These are phyloP conservation scores for Calonectria pteridis DNA, from an alignment of 2,329 filamentous ascomycete genomes.

Conservation along the genomic window DNA sequence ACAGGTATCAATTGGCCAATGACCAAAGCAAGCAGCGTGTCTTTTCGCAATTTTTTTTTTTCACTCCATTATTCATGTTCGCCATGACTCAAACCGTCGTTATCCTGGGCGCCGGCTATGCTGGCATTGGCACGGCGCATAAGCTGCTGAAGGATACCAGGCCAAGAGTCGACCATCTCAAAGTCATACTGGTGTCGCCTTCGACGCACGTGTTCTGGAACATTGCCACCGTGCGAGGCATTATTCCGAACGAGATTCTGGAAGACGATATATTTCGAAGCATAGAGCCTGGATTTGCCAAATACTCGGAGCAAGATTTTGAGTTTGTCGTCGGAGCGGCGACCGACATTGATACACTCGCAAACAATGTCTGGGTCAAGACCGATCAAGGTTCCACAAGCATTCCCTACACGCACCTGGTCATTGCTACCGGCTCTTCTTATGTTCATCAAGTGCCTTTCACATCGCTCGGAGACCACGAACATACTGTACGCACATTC, in stretches of 20 bases:
- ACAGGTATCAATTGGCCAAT: background rate
- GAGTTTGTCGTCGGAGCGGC: slow-evolving; percentile 12
- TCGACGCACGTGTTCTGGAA: slow-evolving; percentile 16
- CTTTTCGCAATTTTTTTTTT: background rate
- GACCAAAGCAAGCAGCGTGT: background rate
- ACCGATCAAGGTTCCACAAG: background rate
- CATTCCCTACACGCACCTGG: slow-evolving; percentile 6
- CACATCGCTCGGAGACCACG: slow-evolving; percentile 54
- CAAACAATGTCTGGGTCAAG: background rate
- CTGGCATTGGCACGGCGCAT: slow-evolving; percentile 10
- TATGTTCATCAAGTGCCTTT: slow-evolving; percentile 50
- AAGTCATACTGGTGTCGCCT: slow-evolving; percentile 5
- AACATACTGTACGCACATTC: slow-evolving; percentile 51
- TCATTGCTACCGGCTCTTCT: slow-evolving; percentile 24
- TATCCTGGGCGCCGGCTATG: slow-evolving; percentile 15
- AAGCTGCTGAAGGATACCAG: slow-evolving; percentile 13
- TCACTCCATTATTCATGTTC: background rate
- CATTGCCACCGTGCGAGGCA: background rate
- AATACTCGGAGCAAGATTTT: background rate
- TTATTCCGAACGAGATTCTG: background rate
- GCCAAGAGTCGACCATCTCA: background rate
- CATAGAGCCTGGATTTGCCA: slow-evolving; percentile 11
- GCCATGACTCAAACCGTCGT: slow-evolving; percentile 6
- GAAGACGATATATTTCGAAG: slow-evolving; percentile 6
- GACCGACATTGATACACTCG: background rate